Evolutionary conservation across 345 rosid genomes (phyloP).

Genomic region (Moringa oleifera): DNA sequence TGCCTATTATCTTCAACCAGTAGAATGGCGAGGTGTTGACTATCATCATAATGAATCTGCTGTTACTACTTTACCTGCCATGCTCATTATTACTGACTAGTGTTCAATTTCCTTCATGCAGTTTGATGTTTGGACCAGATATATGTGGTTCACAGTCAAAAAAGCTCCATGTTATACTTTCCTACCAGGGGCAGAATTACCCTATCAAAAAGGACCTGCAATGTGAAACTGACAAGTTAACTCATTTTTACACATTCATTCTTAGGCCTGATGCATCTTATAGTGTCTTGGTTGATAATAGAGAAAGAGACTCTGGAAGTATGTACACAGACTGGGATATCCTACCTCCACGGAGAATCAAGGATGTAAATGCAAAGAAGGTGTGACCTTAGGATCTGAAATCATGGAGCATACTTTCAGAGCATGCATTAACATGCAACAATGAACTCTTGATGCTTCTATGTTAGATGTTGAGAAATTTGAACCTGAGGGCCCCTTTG

Average conservation of each 20-base stretch:
- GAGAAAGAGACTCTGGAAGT: constrained; percentile 88
- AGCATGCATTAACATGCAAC: background rate
- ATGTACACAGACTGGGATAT: constrained; percentile 95
- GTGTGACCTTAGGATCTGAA: constrained; percentile 26
- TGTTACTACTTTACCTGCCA: background rate
- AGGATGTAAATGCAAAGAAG: constrained; percentile 72
- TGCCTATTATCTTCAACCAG: no score
- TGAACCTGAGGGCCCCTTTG: background rate
- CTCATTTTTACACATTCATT: constrained; percentile 90
- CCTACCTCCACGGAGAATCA: constrained; percentile 84
- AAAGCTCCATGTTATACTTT: constrained; percentile 79
- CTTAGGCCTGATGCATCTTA: constrained; percentile 90
- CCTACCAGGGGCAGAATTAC: constrained; percentile 95
- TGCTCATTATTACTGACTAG: background rate
- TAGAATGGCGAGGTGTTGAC: background rate
- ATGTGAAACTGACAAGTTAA: constrained; percentile 91
- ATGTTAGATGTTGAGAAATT: background rate
- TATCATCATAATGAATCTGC: background rate
- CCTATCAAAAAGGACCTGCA: constrained; percentile 82
- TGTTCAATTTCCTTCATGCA: constrained; percentile 27
- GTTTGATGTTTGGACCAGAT: constrained; percentile 98
- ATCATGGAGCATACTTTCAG: background rate
- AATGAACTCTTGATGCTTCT: background rate
- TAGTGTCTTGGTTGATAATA: constrained; percentile 74
- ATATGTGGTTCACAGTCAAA: constrained; percentile 87